phyloP scores from a whole-genome alignment of 495 filamentous ascomycete species.

The Neurospora sp. region DNA sequence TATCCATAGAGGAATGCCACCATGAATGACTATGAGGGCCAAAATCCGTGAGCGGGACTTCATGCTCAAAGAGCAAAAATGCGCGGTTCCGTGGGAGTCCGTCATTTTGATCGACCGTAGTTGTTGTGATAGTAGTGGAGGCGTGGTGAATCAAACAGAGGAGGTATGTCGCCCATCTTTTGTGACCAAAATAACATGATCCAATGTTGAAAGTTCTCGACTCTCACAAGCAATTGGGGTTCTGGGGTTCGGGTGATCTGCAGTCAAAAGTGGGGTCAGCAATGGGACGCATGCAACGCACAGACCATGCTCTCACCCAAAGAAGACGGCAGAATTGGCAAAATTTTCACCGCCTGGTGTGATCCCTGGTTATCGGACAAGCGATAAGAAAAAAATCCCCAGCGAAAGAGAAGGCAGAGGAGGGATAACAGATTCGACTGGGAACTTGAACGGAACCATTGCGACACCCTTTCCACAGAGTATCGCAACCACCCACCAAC shows the following conservation, averaged over 20 bases:
- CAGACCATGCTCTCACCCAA: not conserved
- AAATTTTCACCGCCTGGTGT: not conserved
- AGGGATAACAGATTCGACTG: not conserved
- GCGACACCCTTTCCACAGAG: not conserved
- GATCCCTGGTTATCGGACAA: not conserved
- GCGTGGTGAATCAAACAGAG: not conserved
- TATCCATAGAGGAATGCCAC: not conserved
- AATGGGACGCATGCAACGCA: not conserved
- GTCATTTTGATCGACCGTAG: not conserved
- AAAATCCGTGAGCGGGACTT: not conserved
- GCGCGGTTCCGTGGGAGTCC: not conserved
- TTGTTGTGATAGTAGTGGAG: not conserved
- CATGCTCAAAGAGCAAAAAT: not conserved
- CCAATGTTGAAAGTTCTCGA: not conserved
- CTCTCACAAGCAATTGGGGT: not conserved
- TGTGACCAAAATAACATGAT: not conserved
- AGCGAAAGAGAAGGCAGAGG: not conserved
- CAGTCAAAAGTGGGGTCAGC: not conserved
- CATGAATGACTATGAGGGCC: not conserved
- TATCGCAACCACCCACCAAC: slow-evolving; percentile 4
- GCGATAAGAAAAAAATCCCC: not conserved
- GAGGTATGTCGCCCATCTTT: not conserved
- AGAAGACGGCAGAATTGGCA: not conserved
- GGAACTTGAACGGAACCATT: not conserved
- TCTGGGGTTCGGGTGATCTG: not conserved